phyloP scores from a whole-genome alignment of 495 filamentous ascomycete genomes.

The Xylaria bambusicola region DNA sequence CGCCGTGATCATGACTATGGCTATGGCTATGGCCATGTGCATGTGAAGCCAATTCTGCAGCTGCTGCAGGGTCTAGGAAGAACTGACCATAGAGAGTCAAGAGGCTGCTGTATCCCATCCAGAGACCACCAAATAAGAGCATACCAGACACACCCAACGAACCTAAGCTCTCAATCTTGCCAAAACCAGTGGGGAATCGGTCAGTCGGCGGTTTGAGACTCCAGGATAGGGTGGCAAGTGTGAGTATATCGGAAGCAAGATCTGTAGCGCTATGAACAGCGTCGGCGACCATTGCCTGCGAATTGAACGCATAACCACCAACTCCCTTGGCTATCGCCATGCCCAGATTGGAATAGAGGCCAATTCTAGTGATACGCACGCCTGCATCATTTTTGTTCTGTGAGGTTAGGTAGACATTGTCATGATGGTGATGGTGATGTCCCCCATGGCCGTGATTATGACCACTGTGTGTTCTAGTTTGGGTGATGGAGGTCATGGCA shows the following conservation, averaged over 20 bases:
- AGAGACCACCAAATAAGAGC: slow-evolving; percentile 80
- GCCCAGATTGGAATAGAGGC: slow-evolving; percentile 84
- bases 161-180: slow-evolving; percentile 95
- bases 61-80: slow-evolving; percentile 65
- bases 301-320: slow-evolving; percentile 91
- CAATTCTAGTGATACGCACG: slow-evolving; percentile 91
- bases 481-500: slow-evolving; percentile 27
- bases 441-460: slow-evolving; percentile 14
- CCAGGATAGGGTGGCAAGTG: slow-evolving; percentile 89
- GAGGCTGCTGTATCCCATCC: slow-evolving; percentile 82
- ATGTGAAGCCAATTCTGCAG: slow-evolving; percentile 61
- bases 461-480: slow-evolving; percentile 49
- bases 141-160: slow-evolving; percentile 90
- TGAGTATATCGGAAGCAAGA: slow-evolving; percentile 91
- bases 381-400: slow-evolving; percentile 89
- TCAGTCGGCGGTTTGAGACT: slow-evolving; percentile 79
- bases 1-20: slow-evolving; percentile 52
- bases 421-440: slow-evolving; percentile 75
- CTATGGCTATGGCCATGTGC: slow-evolving; percentile 59
- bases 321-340: slow-evolving; percentile 94
- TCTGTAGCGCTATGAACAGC: slow-evolving; percentile 94
- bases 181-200: slow-evolving; percentile 85
- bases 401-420: slow-evolving; percentile 87
- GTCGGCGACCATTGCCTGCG: slow-evolving; percentile 90
- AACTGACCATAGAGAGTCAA: slow-evolving; percentile 77